Evolutionary conservation across 2,329 filamentous ascomycete species (phyloP), one percentile per base, ranked within the genome.

Genomic region (Tolypocladium tundrense): DNA sequence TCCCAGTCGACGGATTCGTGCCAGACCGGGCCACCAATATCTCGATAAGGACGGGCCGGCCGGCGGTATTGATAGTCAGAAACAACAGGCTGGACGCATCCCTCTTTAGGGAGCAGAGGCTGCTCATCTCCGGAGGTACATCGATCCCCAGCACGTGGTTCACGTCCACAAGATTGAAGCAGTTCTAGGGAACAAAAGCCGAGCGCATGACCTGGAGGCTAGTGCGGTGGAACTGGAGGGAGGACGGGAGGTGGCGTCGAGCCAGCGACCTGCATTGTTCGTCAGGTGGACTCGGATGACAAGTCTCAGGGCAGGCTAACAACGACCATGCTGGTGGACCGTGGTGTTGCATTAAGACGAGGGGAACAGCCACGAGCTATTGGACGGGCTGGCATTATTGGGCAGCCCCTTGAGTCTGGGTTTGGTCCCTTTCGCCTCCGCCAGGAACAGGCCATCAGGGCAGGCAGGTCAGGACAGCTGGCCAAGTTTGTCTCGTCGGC

Each of bases 181-280:
- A 13, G 48, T 35, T 21, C 9, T 19, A 51, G 48, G 48, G 48
- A 27, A 35, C 16, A 51, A 7, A n/a, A n/a, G 16, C 35, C 19
- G 37, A 39, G 53, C 53, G 53, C 53, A 40, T 54, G 53, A 54
- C 53, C 53, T n/a, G 8, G 27, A 37, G 39, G 16, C 39, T 42
- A 42, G 53, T 14, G 53, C 39, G 53, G 53, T 43, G 53, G 53
- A 41, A 54, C 53, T 42, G 5, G 53, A 54, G 53, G 53, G 53
- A 42, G 52, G 53, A 41, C 24, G 19, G 53, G 53, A 54, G 53
- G 53, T 54, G 53, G 53, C 53, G 53, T 54, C 53, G 39, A 54
- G 24, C 53, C 37, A 41, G 53, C 53, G 9, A n/a, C 39, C 39
- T 54, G 52, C 37, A 54, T 27, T 27, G 35, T 54, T 41, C 35